Conservation (phyloP, 192 early-diverging fungal genomes). For the Chytriomyces sp. region DNA sequence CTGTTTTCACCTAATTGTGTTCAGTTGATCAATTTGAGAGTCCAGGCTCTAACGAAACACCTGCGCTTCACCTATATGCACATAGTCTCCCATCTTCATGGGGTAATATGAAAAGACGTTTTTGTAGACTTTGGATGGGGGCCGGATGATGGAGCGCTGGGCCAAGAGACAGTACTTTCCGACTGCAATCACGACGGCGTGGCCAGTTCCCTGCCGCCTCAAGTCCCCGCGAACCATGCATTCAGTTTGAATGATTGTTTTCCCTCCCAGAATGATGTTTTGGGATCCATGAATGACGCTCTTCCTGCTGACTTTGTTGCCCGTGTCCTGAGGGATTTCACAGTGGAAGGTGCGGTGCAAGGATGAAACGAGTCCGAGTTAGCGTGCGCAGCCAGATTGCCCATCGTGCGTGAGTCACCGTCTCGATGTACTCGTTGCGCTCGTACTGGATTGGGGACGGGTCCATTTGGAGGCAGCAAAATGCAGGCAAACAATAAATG, state of each 20-base stretch:
- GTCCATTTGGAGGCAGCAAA: slow-evolving; percentile 81
- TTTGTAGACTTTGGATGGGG: slow-evolving; percentile 95
- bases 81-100: slow-evolving; percentile 93
- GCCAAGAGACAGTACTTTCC: slow-evolving; percentile 88
- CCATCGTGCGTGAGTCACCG: slow-evolving; percentile 51
- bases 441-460: slow-evolving; percentile 70
- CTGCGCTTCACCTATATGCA: slow-evolving; percentile 55
- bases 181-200: slow-evolving; percentile 86
- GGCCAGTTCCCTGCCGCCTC: slow-evolving; percentile 79
- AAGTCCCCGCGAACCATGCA: slow-evolving; percentile 95
- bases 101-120: slow-evolving; percentile 94
- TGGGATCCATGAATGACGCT: slow-evolving; percentile 90
- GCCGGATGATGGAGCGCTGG: slow-evolving; percentile 76
- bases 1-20: slow-evolving; percentile 88
- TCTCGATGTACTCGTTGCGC: slow-evolving; percentile 91
- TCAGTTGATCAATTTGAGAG: neutral
- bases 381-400: neutral
- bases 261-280: slow-evolving; percentile 95
- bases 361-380: no score
- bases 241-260: slow-evolving; percentile 91
- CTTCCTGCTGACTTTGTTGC: slow-evolving; percentile 93
- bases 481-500: no score
- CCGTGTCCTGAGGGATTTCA: slow-evolving; percentile 72
- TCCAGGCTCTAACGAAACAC: neutral
- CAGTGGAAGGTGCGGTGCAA: neutral